Evolutionary conservation across 2,329 filamentous ascomycete species (phyloP).

Genomic region (Alternaria arbusti): DNA sequence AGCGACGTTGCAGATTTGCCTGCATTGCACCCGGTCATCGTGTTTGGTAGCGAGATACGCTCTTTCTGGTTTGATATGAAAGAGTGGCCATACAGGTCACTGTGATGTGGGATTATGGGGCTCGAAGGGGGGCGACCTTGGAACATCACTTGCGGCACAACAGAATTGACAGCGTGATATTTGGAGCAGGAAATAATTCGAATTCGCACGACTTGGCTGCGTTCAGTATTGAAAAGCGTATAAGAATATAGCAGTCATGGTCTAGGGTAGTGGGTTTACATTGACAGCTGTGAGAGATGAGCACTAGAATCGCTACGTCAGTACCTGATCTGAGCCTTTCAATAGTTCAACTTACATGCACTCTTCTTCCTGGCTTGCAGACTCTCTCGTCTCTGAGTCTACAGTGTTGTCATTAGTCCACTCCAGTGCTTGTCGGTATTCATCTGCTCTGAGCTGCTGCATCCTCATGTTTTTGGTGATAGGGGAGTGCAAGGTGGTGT

Average conservation of each 20-base stretch:
- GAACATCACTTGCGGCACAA: background rate
- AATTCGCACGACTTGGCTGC: background rate
- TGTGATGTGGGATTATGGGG: background rate
- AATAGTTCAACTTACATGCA: background rate
- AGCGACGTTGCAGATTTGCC: background rate
- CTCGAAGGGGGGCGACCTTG: background rate
- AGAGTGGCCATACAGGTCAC: background rate
- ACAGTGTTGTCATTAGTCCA: constrained; percentile 4
- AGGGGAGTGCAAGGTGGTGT: constrained; percentile 11
- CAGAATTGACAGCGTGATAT: background rate
- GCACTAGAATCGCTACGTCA: background rate
- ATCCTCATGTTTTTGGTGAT: constrained; percentile 17
- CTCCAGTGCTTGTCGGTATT: constrained; percentile 28
- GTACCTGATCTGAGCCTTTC: background rate
- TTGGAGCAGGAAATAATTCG: background rate
- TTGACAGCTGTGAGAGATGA: background rate
- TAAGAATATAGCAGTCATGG: background rate
- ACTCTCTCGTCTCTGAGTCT: background rate
- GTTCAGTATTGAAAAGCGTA: background rate
- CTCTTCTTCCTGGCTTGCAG: constrained; percentile 4
- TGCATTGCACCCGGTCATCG: background rate
- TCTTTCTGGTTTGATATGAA: background rate
- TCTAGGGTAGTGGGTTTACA: background rate
- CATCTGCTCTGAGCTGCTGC: constrained; percentile 20
- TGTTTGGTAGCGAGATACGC: background rate